Conservation (phyloP, 2,329 filamentous ascomycete species). For the Calonectria naviculata region DNA sequence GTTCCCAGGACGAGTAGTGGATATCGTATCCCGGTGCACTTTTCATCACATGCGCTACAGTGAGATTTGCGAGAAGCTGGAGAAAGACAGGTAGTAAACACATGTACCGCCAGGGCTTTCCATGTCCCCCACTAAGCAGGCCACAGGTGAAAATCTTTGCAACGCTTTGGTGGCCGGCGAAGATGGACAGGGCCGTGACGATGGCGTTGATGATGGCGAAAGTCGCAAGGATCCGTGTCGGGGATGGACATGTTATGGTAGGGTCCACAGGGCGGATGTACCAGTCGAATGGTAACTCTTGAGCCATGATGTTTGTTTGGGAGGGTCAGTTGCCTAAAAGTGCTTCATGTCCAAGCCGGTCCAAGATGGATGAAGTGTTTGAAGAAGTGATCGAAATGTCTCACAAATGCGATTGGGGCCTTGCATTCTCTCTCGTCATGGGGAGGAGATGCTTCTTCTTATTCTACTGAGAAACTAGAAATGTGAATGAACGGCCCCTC, state of each 20-base stretch:
- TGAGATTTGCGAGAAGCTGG: not conserved
- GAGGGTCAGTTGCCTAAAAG: not conserved
- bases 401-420: too few species aligned
- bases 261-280: not conserved
- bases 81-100: not conserved
- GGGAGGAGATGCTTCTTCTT: too few species aligned
- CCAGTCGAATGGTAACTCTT: not conserved
- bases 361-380: not conserved
- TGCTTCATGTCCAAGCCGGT: not conserved
- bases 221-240: not conserved
- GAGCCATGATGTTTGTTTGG: not conserved
- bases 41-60: not conserved
- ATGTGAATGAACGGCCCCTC: too few species aligned
- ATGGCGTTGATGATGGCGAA: not conserved
- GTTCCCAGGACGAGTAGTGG: not conserved
- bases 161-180: not conserved
- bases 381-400: too few species aligned
- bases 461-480: too few species aligned
- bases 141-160: not conserved
- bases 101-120: not conserved
- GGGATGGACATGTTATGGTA: not conserved
- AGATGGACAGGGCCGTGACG: not conserved
- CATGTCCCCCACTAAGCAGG: not conserved
- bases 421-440: too few species aligned
- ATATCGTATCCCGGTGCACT: not conserved